Evolutionary conservation across 805 yeast species (phyloP).

Genomic region (Wickerhamiella dianesei): DNA sequence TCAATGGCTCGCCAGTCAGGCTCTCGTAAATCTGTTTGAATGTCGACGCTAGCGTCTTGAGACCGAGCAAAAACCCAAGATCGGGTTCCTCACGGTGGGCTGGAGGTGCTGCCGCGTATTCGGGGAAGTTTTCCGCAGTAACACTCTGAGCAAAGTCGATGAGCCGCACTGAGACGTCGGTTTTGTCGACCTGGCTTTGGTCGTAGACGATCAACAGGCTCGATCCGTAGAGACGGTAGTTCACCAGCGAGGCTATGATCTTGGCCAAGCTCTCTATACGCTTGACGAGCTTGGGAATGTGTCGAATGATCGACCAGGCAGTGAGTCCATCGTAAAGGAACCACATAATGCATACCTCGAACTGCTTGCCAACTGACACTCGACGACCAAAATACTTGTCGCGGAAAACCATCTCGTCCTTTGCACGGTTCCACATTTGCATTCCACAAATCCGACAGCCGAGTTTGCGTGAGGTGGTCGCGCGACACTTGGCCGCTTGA

Average conservation of each 20-base stretch:
- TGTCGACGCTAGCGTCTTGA: conserved; percentile 56
- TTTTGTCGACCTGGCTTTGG: conserved; percentile 30
- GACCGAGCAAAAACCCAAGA: conserved; percentile 72
- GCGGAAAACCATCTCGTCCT: conserved; percentile 42
- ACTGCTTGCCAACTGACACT: conserved; percentile 56
- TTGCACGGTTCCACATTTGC: conserved; percentile 57
- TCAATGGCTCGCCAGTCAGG: conserved; percentile 33
- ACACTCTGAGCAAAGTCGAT: conserved; percentile 95
- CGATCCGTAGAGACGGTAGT: conserved; percentile 86
- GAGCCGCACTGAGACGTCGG: conserved; percentile 33
- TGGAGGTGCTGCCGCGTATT: conserved; percentile 55
- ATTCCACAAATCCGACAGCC: conserved; percentile 95
- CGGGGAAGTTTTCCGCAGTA: conserved; percentile 42
- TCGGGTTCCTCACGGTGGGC: conserved; percentile 50
- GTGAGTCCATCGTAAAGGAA: conserved; percentile 67
- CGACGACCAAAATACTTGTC: conserved; percentile 91
- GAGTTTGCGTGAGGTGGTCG: conserved; percentile 64
- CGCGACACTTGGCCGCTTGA: conserved; percentile 66
- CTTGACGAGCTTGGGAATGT: conserved; percentile 52
- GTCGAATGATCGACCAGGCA: conserved; percentile 43
- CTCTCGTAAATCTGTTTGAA: conserved; percentile 46
- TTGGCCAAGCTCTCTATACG: conserved; percentile 45
- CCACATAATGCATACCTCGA: conserved; percentile 58
- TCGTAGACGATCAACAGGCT: conserved; percentile 83
- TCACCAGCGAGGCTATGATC: conserved; percentile 43